Conservation (phyloP, 2,329 filamentous ascomycete genomes). For the Colletotrichum lentis region DNA sequence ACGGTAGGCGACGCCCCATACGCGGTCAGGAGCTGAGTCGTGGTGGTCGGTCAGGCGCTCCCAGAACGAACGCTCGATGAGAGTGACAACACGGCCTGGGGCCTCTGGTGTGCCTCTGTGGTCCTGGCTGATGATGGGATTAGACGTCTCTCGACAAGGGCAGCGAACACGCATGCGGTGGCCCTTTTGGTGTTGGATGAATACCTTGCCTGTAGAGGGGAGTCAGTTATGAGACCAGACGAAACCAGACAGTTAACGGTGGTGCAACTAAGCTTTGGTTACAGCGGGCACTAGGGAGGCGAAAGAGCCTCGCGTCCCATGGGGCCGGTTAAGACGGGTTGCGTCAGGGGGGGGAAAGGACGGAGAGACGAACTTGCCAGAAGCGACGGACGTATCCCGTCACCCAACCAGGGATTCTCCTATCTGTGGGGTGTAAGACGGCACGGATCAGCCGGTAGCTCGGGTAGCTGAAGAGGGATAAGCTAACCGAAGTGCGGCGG, state of each 20-base stretch:
- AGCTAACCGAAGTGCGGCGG: slow-evolving; percentile 88
- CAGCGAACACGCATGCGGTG: background rate
- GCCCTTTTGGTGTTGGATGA: background rate
- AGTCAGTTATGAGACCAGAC: slow-evolving; percentile 28
- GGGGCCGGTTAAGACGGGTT: slow-evolving; percentile 32
- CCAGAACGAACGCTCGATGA: slow-evolving; percentile 88
- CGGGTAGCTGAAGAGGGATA: slow-evolving; percentile 21
- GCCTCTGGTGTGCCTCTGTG: slow-evolving; percentile 89
- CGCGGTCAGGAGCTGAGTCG: slow-evolving; percentile 66
- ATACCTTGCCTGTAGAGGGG: slow-evolving; percentile 48
- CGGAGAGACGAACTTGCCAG: slow-evolving; percentile 80
- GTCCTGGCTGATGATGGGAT: slow-evolving; percentile 73
- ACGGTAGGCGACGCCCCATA: slow-evolving; percentile 95
- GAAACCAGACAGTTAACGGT: background rate
- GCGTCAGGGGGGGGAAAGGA: slow-evolving; percentile 17
- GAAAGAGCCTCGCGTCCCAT: slow-evolving; percentile 14
- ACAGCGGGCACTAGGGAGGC: slow-evolving; percentile 20
- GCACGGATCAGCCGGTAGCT: slow-evolving; percentile 36
- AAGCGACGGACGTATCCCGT: slow-evolving; percentile 93
- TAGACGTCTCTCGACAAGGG: background rate
- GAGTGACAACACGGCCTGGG: slow-evolving; percentile 90
- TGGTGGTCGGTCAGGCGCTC: slow-evolving; percentile 75
- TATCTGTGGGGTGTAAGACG: slow-evolving; percentile 63
- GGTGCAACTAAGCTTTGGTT: slow-evolving; percentile 34
- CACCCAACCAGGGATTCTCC: slow-evolving; percentile 86